phyloP scores from a whole-genome alignment of 495 filamentous ascomycete genomes.

The Lasiosphaeria ovina region DNA sequence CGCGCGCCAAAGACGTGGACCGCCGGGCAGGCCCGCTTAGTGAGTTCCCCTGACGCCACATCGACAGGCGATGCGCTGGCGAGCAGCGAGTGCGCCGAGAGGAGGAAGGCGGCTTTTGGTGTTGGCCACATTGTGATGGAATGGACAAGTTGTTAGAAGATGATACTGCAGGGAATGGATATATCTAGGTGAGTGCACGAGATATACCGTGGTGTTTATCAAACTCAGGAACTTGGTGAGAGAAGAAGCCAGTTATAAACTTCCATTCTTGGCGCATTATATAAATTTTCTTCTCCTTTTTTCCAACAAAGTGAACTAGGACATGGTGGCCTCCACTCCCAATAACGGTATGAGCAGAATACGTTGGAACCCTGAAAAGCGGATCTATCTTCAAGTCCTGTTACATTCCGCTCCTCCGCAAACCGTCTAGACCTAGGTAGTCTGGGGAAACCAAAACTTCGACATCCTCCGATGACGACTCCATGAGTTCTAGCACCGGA shows the following conservation, averaged over 20 bases:
- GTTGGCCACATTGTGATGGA: constrained; percentile 32
- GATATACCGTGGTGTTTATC: too few relatives aligned
- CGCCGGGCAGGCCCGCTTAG: constrained; percentile 44
- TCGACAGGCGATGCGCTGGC: constrained; percentile 31
- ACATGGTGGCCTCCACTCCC: background rate
- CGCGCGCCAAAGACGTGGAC: constrained; percentile 64
- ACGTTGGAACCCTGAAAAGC: constrained; percentile 5
- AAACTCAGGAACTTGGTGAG: too few relatives aligned
- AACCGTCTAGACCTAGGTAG: background rate
- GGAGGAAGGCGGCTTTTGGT: constrained; percentile 29
- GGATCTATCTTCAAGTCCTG: too few relatives aligned
- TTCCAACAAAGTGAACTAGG: background rate
- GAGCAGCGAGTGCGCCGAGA: constrained; percentile 29
- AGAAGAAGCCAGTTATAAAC: too few relatives aligned
- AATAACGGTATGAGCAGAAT: background rate
- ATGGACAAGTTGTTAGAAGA: background rate
- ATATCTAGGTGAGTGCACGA: background rate
- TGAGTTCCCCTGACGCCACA: constrained; percentile 7
- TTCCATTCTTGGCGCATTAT: too few relatives aligned
- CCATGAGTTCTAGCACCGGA: background rate
- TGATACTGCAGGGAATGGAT: background rate
- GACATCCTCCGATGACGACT: background rate
- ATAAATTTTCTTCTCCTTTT: too few relatives aligned
- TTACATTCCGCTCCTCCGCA: constrained; percentile 21
- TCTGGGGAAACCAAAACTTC: too few relatives aligned